Conservation (phyloP, 495 filamentous ascomycete genomes). For the Evernia prunastri region DNA sequence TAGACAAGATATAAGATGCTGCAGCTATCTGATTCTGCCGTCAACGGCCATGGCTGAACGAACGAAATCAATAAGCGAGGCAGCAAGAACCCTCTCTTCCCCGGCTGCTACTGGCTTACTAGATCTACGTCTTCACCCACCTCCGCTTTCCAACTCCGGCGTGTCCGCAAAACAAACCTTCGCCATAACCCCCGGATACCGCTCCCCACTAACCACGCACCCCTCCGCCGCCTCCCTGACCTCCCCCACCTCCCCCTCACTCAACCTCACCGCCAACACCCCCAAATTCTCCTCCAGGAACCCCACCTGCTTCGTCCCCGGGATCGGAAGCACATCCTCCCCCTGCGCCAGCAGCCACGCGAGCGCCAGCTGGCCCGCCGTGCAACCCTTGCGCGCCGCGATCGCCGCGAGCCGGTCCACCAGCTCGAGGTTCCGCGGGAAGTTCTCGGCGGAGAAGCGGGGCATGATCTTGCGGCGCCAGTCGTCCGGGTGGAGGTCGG, state of each 20-base stretch:
- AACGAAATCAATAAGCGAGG: too few species aligned
- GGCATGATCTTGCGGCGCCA: conserved; percentile 36
- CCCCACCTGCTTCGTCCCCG: conserved; percentile 47
- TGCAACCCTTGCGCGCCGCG: conserved; percentile 42
- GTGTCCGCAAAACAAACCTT: conserved; percentile 16
- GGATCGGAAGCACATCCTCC: conserved; percentile 49
- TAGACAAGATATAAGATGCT: too few species aligned
- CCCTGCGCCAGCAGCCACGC: conserved; percentile 49
- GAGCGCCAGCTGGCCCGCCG: conserved; percentile 39
- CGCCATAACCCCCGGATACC: conserved; percentile 28
- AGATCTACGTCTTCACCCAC: neutral
- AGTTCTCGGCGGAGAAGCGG: conserved; percentile 46
- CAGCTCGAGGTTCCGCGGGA: conserved; percentile 40
- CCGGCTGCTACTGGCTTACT: too few species aligned
- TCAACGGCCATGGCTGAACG: too few species aligned
- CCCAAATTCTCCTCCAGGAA: conserved; percentile 52
- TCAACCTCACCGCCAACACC: conserved; percentile 42
- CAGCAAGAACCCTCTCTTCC: neutral
- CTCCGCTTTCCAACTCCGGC: neutral
- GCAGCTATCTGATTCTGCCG: too few species aligned
- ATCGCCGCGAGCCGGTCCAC: conserved; percentile 36
- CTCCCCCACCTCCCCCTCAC: conserved; percentile 40
- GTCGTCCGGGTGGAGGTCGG: conserved; percentile 31
- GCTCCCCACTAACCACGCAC: conserved; percentile 33
- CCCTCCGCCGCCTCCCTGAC: conserved; percentile 40